Percentiles rank a stretch among this genome's conserved stretches.
phyloP scores from a whole-genome alignment of 805 yeast species.

The Schwanniomyces pseudopolymorphus region DNA sequence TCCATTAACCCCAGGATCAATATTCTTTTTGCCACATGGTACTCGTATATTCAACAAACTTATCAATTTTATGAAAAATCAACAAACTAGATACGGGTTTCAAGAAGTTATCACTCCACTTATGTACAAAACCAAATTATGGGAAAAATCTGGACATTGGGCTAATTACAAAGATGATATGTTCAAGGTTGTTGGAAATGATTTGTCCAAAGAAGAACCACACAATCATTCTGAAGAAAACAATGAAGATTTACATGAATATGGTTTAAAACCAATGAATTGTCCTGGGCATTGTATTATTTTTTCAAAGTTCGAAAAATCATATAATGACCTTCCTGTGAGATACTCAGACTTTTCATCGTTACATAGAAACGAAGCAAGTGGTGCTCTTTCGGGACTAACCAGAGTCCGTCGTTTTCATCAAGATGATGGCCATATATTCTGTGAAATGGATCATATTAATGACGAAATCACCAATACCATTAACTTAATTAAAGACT shows the following conservation, averaged over 20 bases:
- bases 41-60: conserved; percentile 80
- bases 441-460: conserved; percentile 80
- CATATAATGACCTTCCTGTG: conserved; percentile 84
- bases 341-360: conserved; percentile 88
- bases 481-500: conserved; percentile 68
- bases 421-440: conserved; percentile 97
- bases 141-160: conserved; percentile 97
- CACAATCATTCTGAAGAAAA: conserved; percentile 5
- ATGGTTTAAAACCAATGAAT: conserved; percentile 92
- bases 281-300: conserved; percentile 94
- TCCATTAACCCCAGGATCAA: conserved; percentile 84
- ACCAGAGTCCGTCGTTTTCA: conserved; percentile 94
- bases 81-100: conserved; percentile 78
- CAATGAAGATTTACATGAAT: conserved; percentile 35
- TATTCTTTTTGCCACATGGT: conserved; percentile 92
- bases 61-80: conserved; percentile 79
- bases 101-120: conserved; percentile 92
- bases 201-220: conserved; percentile 26
- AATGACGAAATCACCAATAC: conserved; percentile 70
- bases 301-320: conserved; percentile 70
- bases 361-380: conserved; percentile 89
- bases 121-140: conserved; percentile 75
- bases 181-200: conserved; percentile 79
- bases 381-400: conserved; percentile 90
- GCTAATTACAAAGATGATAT: conserved; percentile 90